Conservation (phyloP, 116 monocot genomes). For the Papilionanthe hybrid region DNA sequence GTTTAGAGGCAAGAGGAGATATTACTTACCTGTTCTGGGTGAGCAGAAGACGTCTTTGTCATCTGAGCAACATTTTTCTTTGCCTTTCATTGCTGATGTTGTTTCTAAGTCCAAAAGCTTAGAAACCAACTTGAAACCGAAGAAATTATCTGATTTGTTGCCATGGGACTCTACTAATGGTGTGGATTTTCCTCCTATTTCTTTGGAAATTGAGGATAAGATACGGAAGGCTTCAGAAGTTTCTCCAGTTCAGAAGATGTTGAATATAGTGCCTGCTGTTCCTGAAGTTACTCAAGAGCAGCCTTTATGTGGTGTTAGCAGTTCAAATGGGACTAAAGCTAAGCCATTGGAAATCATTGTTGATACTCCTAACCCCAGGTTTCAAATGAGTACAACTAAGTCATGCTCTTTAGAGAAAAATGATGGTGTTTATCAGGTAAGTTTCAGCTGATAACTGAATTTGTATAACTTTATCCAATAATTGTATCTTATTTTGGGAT, state of each 20-base stretch:
- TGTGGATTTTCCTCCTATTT: conserved; percentile 6
- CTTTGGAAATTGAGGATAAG: conserved; percentile 12
- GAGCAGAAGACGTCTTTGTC: conserved; percentile 12
- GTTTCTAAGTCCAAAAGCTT: conserved; percentile 12
- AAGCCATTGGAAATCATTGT: neutral
- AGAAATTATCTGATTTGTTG: conserved; percentile 16
- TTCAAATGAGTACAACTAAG: neutral
- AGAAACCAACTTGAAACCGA: conserved; percentile 7
- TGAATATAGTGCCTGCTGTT: neutral
- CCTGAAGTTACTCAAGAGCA: conserved; percentile 1
- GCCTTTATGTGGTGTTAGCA: neutral
- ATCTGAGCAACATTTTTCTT: conserved; percentile 12
- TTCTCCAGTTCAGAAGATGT: conserved; percentile 14
- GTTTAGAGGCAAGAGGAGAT: conserved; percentile 42
- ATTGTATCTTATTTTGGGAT: neutral
- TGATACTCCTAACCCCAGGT: conserved; percentile 6
- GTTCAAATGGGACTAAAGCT: neutral
- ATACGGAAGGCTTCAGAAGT: neutral
- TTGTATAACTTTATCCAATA: neutral
- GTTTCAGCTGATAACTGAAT: neutral
- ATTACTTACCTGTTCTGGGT: conserved; percentile 12
- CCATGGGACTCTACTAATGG: neutral
- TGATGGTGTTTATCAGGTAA: conserved; percentile 18
- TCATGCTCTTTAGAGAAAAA: conserved; percentile 8
- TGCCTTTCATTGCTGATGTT: neutral